Evolutionary conservation across 2,329 filamentous ascomycete species (phyloP), one percentile per base, ranked within the genome.

Genomic region (Pestalotiopsis sp.): DNA sequence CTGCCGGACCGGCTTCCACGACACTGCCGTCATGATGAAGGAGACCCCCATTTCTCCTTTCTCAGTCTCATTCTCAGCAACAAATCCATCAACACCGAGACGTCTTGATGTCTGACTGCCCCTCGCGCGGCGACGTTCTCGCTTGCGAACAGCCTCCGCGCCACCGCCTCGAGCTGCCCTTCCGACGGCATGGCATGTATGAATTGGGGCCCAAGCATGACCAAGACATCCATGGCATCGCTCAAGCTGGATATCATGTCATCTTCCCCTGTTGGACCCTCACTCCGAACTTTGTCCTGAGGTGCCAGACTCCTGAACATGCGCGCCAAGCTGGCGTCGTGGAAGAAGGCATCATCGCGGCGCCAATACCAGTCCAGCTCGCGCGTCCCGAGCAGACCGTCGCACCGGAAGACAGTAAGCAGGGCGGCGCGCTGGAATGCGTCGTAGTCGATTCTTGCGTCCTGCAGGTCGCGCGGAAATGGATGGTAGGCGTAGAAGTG

Each of bases 321-420:
- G 17, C 59, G 27, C 36, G 11, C 59, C n/a, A 62, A 62, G 31
- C 59, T 23, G 59, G 59, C 59, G 5, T 36, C 38, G 59, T 25
- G n/a, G 4, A 62, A 62, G n/a, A 38, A 36, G 31, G 59, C n/a
- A 7, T 27, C 59, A 62, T 62, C 59, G 36, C n/a, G 23, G 14
- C 36, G 59, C 59, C 59, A 62, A 5, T n/a, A 62, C 59, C 59
- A 62, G 27, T 62, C 59, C 12, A 62, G 59, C 13, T 62, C 59
- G 4, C 59, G 59, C 4, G 59, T 62, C 2, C 59, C 59, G 13
- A 62, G 59, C 27, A 62, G 59, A 36, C 25, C n/a, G 27, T 62
- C 59, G 23, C 59, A 38, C 12, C 38, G 59, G 31, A 38, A 25
- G 5, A 62, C 36, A 4, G 5, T 39, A 4, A 62, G 59, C 14